A percentile compares a stretch with the other conserved stretches of the same genome.
Evolutionary conservation across 2,329 filamentous ascomycete species (phyloP).

Genomic region (Graphiopsis chlorocephala): DNA sequence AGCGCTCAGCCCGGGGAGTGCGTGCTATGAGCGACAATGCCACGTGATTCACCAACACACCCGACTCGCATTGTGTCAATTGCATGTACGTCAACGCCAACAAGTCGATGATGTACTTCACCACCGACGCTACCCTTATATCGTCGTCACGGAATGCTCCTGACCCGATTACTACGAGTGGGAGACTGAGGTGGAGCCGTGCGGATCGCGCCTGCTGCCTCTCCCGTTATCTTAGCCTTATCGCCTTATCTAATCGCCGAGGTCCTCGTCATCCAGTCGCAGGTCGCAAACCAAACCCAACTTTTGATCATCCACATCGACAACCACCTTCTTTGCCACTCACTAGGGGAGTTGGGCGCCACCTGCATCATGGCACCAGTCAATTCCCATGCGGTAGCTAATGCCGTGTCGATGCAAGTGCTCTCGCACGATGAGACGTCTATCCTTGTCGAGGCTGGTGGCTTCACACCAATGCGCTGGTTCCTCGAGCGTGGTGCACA

Average conservation of each 20-base stretch:
- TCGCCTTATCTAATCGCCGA: background rate
- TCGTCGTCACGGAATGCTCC: background rate
- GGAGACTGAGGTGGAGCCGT: background rate
- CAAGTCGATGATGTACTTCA: background rate
- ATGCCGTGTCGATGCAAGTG: slow-evolving; percentile 27
- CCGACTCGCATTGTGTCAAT: background rate
- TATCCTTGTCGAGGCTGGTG: slow-evolving; percentile 33
- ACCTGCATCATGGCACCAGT: slow-evolving; percentile 22
- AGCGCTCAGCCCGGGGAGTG: background rate
- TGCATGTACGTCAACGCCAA: background rate
- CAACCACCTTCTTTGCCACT: background rate
- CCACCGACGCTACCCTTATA: background rate
- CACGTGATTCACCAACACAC: background rate
- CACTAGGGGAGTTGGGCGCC: background rate
- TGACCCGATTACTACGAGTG: background rate
- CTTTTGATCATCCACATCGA: background rate
- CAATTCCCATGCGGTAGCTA: slow-evolving; percentile 23
- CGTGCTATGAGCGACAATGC: background rate
- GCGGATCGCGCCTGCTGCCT: background rate
- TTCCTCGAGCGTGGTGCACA: slow-evolving; percentile 28
- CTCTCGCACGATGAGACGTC: slow-evolving; percentile 25
- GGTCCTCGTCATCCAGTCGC: background rate
- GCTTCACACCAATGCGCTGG: slow-evolving; percentile 31
- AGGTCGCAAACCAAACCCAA: background rate
- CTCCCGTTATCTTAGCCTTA: background rate